Conservation (phyloP, 208 protist species). For the Angomonas desouzai region DNA sequence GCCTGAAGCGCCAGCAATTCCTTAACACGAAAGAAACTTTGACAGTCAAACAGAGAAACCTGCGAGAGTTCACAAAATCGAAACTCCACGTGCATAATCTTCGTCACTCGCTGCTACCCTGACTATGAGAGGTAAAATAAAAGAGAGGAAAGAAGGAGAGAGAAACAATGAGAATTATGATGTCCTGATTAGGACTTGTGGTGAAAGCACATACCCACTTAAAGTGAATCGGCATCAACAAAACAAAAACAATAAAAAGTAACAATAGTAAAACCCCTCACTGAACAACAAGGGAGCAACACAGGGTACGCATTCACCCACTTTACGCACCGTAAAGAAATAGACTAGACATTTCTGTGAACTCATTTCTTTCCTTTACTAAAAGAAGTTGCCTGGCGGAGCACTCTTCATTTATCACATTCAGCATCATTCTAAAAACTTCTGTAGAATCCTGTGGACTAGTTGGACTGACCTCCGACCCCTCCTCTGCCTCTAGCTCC, state of each 20-base stretch:
- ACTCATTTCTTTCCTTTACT: slow-evolving; percentile 18
- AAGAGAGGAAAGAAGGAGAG: slow-evolving; percentile 3
- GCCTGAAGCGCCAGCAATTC: slow-evolving; percentile 31
- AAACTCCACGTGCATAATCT: slow-evolving; percentile 79
- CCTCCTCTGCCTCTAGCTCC: neutral
- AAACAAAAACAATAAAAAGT: no score
- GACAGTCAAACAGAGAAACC: slow-evolving; percentile 54
- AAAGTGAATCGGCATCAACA: no score
- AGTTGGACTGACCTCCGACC: neutral
- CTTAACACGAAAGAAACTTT: slow-evolving; percentile 80
- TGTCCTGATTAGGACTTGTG: no score
- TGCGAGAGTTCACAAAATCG: slow-evolving; percentile 48
- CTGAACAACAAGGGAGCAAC: no score
- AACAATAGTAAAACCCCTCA: no score
- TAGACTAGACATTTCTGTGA: slow-evolving; percentile 22
- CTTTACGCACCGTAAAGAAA: neutral
- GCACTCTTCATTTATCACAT: slow-evolving; percentile 15
- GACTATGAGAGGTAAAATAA: no score
- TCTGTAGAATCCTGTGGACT: no score
- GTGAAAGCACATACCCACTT: no score
- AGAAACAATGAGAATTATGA: no score
- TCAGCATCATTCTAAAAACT: neutral
- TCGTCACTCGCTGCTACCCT: no score
- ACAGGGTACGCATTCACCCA: neutral
- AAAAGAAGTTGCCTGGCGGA: slow-evolving; percentile 13